Percentiles rank a stretch among this genome's conserved stretches.
Evolutionary conservation across 305 asterid species (phyloP).

Genomic region (Rubia balearica): DNA sequence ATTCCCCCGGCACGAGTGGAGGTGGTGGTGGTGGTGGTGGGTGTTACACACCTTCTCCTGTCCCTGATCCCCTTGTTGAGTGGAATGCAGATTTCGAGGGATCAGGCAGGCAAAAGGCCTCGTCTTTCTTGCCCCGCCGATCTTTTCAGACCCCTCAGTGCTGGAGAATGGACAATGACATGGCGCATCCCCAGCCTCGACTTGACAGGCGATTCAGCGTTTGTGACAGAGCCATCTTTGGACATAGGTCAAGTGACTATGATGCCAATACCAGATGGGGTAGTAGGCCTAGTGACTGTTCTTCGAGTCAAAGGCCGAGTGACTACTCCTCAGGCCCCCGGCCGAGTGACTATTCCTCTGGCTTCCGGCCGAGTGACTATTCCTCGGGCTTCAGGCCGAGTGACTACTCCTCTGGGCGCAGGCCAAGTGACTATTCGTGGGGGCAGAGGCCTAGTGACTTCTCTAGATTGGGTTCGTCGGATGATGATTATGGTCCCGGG

Average conservation of each 20-base stretch:
- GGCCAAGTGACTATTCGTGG: conserved; percentile 88
- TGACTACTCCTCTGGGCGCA: conserved; percentile 53
- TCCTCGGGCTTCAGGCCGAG: conserved; percentile 40
- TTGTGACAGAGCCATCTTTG: conserved; percentile 74
- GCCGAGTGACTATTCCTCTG: conserved; percentile 51
- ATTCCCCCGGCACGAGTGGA: conserved; percentile 51
- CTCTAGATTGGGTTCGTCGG: conserved; percentile 87
- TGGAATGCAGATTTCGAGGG: conserved; percentile 94
- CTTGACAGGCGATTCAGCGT: conserved; percentile 78
- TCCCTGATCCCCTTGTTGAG: conserved; percentile 84
- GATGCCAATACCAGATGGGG: conserved; percentile 49
- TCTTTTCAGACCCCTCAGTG: conserved; percentile 89
- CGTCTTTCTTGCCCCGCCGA: conserved; percentile 73
- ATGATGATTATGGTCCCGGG: conserved; percentile 75
- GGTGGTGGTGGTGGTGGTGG: conserved; percentile 35
- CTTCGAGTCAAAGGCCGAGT: conserved; percentile 62
- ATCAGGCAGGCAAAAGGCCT: conserved; percentile 56
- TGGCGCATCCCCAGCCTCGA: conserved; percentile 59
- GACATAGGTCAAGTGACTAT: conserved; percentile 68
- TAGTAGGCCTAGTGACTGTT: conserved; percentile 26
- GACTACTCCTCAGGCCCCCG: conserved; percentile 51
- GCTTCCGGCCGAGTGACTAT: conserved; percentile 48
- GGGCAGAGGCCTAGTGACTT: conserved; percentile 95
- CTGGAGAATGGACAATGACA: conserved; percentile 62
- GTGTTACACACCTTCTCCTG: conserved; percentile 79